Base-by-base conservation (phyloP, 2,329 filamentous ascomycete species). In the Botrytis squamosa region DNA sequence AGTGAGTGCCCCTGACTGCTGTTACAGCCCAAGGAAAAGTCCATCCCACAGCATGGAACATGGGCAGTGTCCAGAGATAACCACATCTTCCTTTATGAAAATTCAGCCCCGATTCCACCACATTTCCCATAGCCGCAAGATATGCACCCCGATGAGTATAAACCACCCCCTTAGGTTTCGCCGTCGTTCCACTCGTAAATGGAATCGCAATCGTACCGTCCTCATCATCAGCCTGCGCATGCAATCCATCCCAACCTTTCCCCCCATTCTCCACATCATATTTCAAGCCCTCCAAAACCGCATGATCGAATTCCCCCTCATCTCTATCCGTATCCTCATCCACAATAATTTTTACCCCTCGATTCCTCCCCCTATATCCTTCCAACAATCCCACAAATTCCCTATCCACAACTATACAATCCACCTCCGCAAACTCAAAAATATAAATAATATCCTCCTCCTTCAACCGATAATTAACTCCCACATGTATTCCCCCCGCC, bases 141-240 rank as follows among this genome's bases (percentile, higher is more conserved):
- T 98, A 99, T 12, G 90, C 90, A 6, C 95, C 93, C 65, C 96
- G 88, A 82, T 98, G 93, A 1, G 94, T 98, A 80, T 92, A 98
- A 72, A 97, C 90, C 4, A 98, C 95, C 8, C 96, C 96, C 82
- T 99, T 98, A 2, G 96, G 96, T 44, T 88, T 87, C 0, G 95
- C 94, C 0, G 96, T 98, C 1, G 96, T 98, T 6, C 95, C 95
- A 42, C 92, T 96, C 0, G 96, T 99, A 82, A 98, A 98, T 1
- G 95, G 93, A 72, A 99, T 89, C 4, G 95, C 94, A 75, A 98
- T 88, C 77, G 93, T 88, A 75, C 90, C 90, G 77, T 97, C 92
- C 81, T 99, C 96, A 78, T 94, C 87, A 78, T 94, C 87, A 29
- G 70, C 72, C 77, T 94, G 91, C 2, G 89, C 86, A 75, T 93